Evolutionary conservation across 371 early-diverging fungal species (phyloP), one percentile per base, ranked within the genome.

Genomic region (Mucor sp.): DNA sequence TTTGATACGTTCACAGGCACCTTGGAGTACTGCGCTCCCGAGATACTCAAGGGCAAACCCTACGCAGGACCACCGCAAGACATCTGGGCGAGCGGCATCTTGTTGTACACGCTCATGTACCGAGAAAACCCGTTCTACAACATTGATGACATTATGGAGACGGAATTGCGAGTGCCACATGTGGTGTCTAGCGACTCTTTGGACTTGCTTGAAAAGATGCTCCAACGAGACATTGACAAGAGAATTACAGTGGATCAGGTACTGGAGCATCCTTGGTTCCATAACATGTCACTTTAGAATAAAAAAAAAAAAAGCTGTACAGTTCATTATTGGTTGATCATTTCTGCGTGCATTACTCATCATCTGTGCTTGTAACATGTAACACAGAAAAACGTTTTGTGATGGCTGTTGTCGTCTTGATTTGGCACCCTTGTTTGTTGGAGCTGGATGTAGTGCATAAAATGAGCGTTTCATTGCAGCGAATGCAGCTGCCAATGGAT

Each of bases 101-200:
- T 95, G 35, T 67, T 96, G 30, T 94, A 91, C 74, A 93, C 93
- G 6, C 77, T 95, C 69, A 82, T 92, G 23, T 92, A 85, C 65
- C 85, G 89, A 63, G 90, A 91, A 67, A 93, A 91, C 50, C 96
- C 96, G 15, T 96, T 94, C 70, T 91, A 89, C 67, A 87, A 85
- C 56, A 81, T 91, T 57, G 91, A 92, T 65, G 90, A 93, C 68
- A 90, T 91, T 41, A 66, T 92, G 23, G 83, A 85, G 27, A 78
- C 84, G 25, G 87, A 90, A 63, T 62, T 91, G 28, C 76, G 87
- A 23, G 76, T 89, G 21, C 90, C 91, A 2, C 84, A 78, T 68
- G 76, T 87, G 6, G 73, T 90, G 33, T 89, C 88, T 4, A 80
- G 85, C 78, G 88, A 78, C 8, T 81, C 89, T 2, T 64, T 85